phyloP scores from a whole-genome alignment of 495 filamentous ascomycete species.

The Penicillium steckii region DNA sequence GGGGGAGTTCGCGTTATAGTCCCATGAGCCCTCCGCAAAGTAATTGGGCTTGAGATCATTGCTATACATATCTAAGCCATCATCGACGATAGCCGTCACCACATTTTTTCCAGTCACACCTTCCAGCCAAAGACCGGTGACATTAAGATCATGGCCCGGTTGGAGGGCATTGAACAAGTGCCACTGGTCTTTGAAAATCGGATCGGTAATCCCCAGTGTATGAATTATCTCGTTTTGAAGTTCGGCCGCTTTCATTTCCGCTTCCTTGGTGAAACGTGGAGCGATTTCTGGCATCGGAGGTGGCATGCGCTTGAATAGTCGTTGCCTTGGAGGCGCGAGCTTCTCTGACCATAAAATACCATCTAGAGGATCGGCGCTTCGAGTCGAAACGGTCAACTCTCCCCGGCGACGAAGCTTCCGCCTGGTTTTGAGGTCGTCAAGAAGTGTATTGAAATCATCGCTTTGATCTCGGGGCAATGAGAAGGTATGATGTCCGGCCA shows the following conservation, averaged over 20 bases:
- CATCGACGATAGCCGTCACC: conserved; percentile 91
- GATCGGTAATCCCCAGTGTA: conserved; percentile 73
- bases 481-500: conserved; percentile 83
- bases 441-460: conserved; percentile 59
- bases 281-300: conserved; percentile 33
- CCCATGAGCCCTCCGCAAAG: conserved; percentile 86
- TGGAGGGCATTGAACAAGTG: conserved; percentile 85
- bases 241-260: conserved; percentile 50
- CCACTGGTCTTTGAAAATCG: conserved; percentile 93
- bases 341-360: conserved; percentile 79
- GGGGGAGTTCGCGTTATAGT: conserved; percentile 82
- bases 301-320: conserved; percentile 72
- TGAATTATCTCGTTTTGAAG: conserved; percentile 60
- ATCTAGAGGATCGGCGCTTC: conserved; percentile 62
- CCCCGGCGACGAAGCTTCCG: conserved; percentile 57
- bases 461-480: conserved; percentile 55
- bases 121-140: conserved; percentile 85
- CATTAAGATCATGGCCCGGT: conserved; percentile 88
- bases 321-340: conserved; percentile 63
- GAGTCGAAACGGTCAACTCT: conserved; percentile 32
- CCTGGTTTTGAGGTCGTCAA: conserved; percentile 55
- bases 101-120: conserved; percentile 90
- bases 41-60: conserved; percentile 90
- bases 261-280: conserved; percentile 12
- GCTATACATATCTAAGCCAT: conserved; percentile 96